phyloP scores from a whole-genome alignment of 1,139 yeast species.

The Geotrichum histeridarum region DNA sequence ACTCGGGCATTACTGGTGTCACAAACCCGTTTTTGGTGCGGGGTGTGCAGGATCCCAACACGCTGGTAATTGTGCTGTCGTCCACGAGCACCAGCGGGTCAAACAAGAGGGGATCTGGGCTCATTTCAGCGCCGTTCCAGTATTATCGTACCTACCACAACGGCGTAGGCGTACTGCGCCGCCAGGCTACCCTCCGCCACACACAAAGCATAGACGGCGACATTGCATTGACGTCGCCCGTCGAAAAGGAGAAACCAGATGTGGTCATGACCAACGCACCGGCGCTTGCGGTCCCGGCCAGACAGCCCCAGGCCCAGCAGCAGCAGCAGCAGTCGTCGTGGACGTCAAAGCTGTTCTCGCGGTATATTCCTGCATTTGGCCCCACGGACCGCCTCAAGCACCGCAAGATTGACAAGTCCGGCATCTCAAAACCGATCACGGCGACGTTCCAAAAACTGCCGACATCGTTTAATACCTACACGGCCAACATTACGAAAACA shows the following conservation, averaged over 20 bases:
- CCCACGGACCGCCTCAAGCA: slow-evolving; percentile 4
- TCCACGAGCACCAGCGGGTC: neutral
- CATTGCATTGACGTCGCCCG: neutral
- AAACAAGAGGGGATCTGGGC: neutral
- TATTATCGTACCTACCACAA: slow-evolving; percentile 13
- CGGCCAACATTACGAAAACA: slow-evolving; percentile 8
- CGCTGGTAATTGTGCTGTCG: slow-evolving; percentile 11
- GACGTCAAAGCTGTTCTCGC: slow-evolving; percentile 9
- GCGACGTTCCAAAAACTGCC: slow-evolving; percentile 13
- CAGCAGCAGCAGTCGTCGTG: slow-evolving; percentile 6
- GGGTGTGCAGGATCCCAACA: slow-evolving; percentile 12
- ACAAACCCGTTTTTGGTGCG: slow-evolving; percentile 29
- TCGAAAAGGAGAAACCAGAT: neutral
- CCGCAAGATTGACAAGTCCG: slow-evolving; percentile 11
- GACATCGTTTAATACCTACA: slow-evolving; percentile 7
- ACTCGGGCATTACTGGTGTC: slow-evolving; percentile 27
- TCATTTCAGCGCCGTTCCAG: slow-evolving; percentile 13
- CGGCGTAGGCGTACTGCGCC: slow-evolving; percentile 12
- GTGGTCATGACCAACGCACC: neutral
- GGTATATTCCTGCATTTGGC: slow-evolving; percentile 6
- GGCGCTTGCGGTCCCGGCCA: neutral
- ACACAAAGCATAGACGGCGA: slow-evolving; percentile 4
- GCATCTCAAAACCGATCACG: slow-evolving; percentile 11
- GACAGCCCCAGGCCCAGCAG: neutral
- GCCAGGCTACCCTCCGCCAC: slow-evolving; percentile 14